Conservation (phyloP, 2,329 filamentous ascomycete genomes). For the Herpomyces periplanetae region DNA sequence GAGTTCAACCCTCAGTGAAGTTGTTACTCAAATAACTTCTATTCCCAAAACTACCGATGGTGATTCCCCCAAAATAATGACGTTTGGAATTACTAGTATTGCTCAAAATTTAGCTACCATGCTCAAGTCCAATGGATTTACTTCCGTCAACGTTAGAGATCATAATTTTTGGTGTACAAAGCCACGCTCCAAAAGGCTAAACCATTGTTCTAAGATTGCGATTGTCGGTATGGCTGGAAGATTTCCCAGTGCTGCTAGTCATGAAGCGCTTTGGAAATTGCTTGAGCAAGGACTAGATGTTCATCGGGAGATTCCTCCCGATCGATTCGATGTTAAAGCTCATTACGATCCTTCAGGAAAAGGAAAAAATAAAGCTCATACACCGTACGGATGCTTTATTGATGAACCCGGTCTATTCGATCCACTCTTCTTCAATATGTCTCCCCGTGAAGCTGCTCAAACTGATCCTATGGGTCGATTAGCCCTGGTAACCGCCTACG, state of each 20-base stretch:
- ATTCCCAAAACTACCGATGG: constrained; percentile 8
- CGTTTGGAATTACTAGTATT: constrained; percentile 14
- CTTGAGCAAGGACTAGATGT: constrained; percentile 34
- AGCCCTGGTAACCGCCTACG: constrained; percentile 33
- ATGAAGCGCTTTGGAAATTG: constrained; percentile 33
- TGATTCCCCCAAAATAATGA: constrained; percentile 11
- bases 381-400: constrained; percentile 33
- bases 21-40: constrained; percentile 10
- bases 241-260: constrained; percentile 29
- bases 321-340: constrained; percentile 30
- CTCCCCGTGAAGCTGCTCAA: constrained; percentile 34
- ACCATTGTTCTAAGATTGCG: constrained; percentile 26
- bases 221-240: constrained; percentile 49
- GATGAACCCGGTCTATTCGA: constrained; percentile 39
- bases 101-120: constrained; percentile 15
- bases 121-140: constrained; percentile 12
- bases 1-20: constrained; percentile 12
- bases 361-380: constrained; percentile 32
- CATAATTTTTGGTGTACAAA: constrained; percentile 10
- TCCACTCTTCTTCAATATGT: constrained; percentile 60
- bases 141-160: constrained; percentile 9
- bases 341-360: constrained; percentile 33
- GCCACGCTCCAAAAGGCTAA: constrained; percentile 7
- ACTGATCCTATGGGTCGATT: constrained; percentile 47
- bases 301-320: constrained; percentile 21